phyloP scores from a whole-genome alignment of 306 rosid genomes.

The Ziziphus jujuba region DNA sequence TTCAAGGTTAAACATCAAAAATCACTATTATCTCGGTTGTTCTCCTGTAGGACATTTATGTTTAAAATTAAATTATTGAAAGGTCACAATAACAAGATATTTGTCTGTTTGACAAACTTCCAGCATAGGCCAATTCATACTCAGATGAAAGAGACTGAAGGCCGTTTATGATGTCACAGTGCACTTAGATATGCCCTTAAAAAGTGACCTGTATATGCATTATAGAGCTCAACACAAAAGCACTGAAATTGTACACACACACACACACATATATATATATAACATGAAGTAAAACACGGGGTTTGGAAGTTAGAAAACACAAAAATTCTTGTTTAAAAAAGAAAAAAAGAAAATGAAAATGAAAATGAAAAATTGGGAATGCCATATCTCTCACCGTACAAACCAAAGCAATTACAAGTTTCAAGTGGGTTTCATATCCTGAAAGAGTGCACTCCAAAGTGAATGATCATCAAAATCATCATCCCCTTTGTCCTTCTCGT shows the following conservation, averaged over 20 bases:
- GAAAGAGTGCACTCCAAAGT: constrained; percentile 79
- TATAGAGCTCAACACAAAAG: background rate
- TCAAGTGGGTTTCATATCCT: constrained; percentile 85
- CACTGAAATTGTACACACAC: background rate
- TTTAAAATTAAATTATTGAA: too few species aligned
- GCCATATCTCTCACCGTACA: background rate
- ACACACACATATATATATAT: too few species aligned
- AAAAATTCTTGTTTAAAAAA: background rate
- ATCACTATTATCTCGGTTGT: too few species aligned
- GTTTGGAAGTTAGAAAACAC: background rate
- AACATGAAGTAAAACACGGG: background rate
- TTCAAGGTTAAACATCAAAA: too few species aligned
- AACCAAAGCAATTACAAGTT: background rate
- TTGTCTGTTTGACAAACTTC: too few species aligned
- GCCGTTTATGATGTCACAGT: too few species aligned
- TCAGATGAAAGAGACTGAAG: too few species aligned
- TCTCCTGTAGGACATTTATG: too few species aligned
- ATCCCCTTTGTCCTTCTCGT: constrained; percentile 33
- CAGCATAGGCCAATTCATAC: too few species aligned
- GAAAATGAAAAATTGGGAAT: background rate
- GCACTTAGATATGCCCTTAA: background rate
- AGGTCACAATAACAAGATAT: too few species aligned
- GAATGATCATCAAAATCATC: constrained; percentile 44
- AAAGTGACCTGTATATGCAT: background rate
- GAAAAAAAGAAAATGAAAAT: background rate